Base-by-base conservation (phyloP, 1,139 yeast genomes). In the Suhomyces terraborum region DNA sequence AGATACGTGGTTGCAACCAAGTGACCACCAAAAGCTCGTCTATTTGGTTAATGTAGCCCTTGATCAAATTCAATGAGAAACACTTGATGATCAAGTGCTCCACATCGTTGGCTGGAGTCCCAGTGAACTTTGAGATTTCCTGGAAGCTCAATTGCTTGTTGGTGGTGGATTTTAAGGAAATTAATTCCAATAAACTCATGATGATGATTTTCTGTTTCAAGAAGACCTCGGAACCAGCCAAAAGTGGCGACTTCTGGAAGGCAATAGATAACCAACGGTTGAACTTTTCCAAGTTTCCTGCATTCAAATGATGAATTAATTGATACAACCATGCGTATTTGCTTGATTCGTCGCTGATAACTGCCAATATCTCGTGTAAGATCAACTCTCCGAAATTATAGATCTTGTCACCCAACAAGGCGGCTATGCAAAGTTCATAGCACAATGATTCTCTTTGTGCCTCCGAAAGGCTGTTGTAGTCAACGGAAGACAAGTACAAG, bases 1-100 rank as follows among this genome's bases (percentile, higher is more conserved):
- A 83, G 42, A 89, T 88, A 57, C 98, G 78, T 42, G 98, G 98
- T 68, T 93, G 98, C 48, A 91, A 83, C 98, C 98, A 93, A 17
- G 88, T 82, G 40, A 93, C 82, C 21, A 85, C 80, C 48, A 93
- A 87, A 9, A 83, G 67, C 59, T 84, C 79, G 42, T 80, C 79
- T 36, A 89, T 88, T 67, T 93, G 96, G 61, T 93, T 95, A 55
- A 93, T 93, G 41, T 79, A 74, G 8, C 98, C 98, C 63, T 82
- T 80, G 54, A 93, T 77, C 53, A 94, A 75, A 14, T 87, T 87
- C 47, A 93, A 70, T 45, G 94, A 82, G 49, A 94, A 80, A 35
- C 97, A 93, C 68, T 88, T 88, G 83, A 94, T 93, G 32, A 93
- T 84, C 57, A 93, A 73, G 55, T 84, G 86, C 67, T 94, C 98